Base-by-base conservation (phyloP, 306 rosid species). In the Malus orientalis region DNA sequence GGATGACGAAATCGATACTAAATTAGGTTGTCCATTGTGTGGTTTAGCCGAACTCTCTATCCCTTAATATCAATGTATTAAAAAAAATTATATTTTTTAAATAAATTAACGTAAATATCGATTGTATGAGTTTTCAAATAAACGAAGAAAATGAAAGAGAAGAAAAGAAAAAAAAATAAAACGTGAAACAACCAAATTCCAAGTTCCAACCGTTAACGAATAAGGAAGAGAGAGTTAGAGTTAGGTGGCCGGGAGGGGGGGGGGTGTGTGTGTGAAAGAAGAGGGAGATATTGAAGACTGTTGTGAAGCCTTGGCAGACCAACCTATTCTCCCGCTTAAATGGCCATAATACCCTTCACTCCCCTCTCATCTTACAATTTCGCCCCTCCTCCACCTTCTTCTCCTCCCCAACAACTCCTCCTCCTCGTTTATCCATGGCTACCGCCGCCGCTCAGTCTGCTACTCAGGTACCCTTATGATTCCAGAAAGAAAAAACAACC, bases 341-440 rank as follows among this genome's bases (percentile, higher is more conserved):
- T 87, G 78, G 38, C 89, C 68, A 80, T 72, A 74, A 79, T 40
- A 7, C 81, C 81, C 86, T 71, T 81, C 69, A 47, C 54, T 51
- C 76, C 44, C 79, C 85, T 65, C 77, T 38, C 14, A 18, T 67
- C 38, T 74, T 83, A 13, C 82, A 51, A 13, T 80, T 79, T 78
- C 84, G 77, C 80, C 54, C 71, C 77, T 80, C 80, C 18, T 5
- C 91, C 11, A 66, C 51, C 80, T 36, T 60, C 62, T 23, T 59
- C 76, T 60, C 73, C 83, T 73, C 79, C 69, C 83, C 47, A 54
- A 72, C 60, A 6, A 9, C 80, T 71, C 76, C 10, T 73, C 70
- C 79, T 71, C 78, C 10, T 73, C 67, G 82, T 73, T 76, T 84
- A 74, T 85, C 91, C 81, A 90, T 94, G 98, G 97, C 98, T 38